These are phyloP conservation scores for Aurifilum marmelostoma DNA, from an alignment of 2,329 filamentous ascomycete genomes.

Conservation along the genomic window DNA sequence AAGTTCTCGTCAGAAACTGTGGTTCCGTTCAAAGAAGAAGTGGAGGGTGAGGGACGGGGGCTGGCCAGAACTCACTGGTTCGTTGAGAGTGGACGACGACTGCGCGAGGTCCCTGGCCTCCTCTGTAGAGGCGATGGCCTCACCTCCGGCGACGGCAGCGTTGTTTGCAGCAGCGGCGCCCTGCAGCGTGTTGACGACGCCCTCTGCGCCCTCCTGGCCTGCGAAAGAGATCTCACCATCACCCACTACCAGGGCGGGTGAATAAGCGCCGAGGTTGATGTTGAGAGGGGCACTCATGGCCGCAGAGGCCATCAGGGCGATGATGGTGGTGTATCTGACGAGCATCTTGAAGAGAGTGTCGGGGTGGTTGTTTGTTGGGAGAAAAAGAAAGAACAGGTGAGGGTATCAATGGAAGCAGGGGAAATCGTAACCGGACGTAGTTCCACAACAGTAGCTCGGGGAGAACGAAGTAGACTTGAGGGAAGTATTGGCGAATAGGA, in stretches of 20 bases:
- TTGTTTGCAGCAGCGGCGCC: constrained; percentile 48
- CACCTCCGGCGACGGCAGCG: constrained; percentile 26
- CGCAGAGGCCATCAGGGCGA: constrained; percentile 27
- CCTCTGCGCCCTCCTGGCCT: constrained; percentile 44
- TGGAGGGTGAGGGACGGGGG: too few relatives aligned
- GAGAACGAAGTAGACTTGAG: background rate
- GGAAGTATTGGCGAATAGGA: background rate
- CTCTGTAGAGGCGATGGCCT: constrained; percentile 21
- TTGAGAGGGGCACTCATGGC: constrained; percentile 50
- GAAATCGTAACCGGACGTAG: background rate
- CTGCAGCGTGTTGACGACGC: constrained; percentile 48
- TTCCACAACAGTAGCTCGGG: constrained; percentile 11
- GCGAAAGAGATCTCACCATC: constrained; percentile 56
- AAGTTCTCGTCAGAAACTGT: too few relatives aligned
- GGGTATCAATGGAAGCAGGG: constrained; percentile 4
- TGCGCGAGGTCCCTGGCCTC: constrained; percentile 10
- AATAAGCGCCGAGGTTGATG: constrained; percentile 57
- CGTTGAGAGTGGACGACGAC: constrained; percentile 21
- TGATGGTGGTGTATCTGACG: constrained; percentile 19
- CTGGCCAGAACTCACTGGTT: constrained; percentile 23
- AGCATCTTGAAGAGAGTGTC: constrained; percentile 25
- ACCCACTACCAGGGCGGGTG: constrained; percentile 56
- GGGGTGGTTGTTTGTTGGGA: too few relatives aligned
- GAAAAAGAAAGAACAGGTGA: background rate
- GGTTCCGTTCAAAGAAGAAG: too few relatives aligned